phyloP scores from a whole-genome alignment of 306 rosid species.

The Crataegus laevigata region DNA sequence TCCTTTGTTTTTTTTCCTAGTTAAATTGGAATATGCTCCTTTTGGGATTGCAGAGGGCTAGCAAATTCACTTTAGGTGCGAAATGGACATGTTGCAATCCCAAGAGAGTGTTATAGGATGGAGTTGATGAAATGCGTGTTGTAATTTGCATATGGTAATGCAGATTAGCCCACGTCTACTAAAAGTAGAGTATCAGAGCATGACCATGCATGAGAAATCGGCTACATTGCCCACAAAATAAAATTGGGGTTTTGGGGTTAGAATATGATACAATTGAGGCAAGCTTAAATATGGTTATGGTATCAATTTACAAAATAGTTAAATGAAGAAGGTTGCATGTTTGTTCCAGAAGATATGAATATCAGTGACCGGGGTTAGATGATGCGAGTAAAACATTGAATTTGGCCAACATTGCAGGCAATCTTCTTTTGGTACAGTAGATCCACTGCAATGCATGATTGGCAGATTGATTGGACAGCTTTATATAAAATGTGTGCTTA shows the following conservation, averaged over 20 bases:
- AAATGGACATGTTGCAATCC: not conserved
- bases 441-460: constrained; percentile 5
- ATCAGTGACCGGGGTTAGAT: not conserved
- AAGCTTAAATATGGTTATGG: not conserved
- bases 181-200: not conserved
- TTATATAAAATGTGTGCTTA: constrained; percentile 14
- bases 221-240: not conserved
- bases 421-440: not conserved
- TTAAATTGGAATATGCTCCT: not conserved
- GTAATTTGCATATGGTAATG: not conserved
- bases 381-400: not conserved
- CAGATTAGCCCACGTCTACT: not conserved
- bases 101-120: not conserved
- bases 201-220: not conserved
- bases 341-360: not conserved
- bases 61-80: not conserved
- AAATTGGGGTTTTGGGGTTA: not conserved
- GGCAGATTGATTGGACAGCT: constrained; percentile 8
- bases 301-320: not conserved
- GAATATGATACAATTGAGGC: not conserved
- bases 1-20: not conserved
- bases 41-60: not conserved
- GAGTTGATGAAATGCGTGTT: not conserved
- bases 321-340: not conserved
- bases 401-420: not conserved